Evolutionary conservation across 768 basidiomycete genomes (phyloP), one percentile per base, ranked within the genome.

Genomic region (Leucocoprinus birnbaumii): DNA sequence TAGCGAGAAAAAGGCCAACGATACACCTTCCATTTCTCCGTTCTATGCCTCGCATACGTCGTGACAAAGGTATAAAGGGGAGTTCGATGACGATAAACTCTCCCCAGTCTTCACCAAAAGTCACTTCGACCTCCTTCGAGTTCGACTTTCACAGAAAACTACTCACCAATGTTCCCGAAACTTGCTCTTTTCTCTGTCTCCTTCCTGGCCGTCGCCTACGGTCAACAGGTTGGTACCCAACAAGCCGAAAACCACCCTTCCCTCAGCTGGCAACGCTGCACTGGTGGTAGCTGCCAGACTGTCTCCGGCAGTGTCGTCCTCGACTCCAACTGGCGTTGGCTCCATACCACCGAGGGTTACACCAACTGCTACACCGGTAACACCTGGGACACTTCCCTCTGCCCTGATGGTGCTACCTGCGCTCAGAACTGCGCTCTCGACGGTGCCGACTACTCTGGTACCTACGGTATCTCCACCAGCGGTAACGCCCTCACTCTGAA

Each of bases 271-370:
- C 68, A 74, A 58, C 61, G 65, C 46, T 79, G 77, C 63, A 69
- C 73, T 21, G 58, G 63, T 16, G 31, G 31, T 31, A 62, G 65
- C 27, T 73, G 73, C 68, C 63, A 60, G 21, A 62, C 61, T 18
- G 40, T 57, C 37, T 56, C 54, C 13, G 62, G 62, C 40, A 45
- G 60, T 9, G 67, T 78, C 56, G 72, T 72, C 18, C 70, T 78
- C 63, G 76, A 76, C 61, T 46, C 72, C 47, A 76, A 76, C 68
- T 77, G 75, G 76, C 74, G 76, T 45, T 76, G 73, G 73, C 55
- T 71, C 19, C 71, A 72, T 59, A 59, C 48, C 53, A 65, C 61
- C 43, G 35, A 50, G 34, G 58, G 63, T 49, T 62, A 57, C 38
- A 65, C 61, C 58, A 67, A 67, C 51, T 67, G 65, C 57, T 67